These are phyloP conservation scores for Melaleuca quinquenervia DNA, from an alignment of 345 rosid species.

Conservation along the genomic window DNA sequence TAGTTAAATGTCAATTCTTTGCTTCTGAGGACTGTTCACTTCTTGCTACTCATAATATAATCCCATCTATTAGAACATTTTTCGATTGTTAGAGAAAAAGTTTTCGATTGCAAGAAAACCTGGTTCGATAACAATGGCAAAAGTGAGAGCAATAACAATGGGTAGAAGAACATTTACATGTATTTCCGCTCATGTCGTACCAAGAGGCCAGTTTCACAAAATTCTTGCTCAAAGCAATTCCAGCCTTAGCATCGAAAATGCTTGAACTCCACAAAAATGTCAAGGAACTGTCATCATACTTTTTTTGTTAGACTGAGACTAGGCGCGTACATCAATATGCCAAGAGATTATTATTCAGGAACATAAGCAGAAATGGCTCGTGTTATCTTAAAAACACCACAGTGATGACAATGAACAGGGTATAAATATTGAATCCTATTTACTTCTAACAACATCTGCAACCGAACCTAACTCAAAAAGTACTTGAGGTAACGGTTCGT, in stretches of 20 bases:
- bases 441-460: neutral
- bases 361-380: neutral
- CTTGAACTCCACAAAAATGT: constrained; percentile 43
- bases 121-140: neutral
- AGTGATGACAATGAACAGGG: neutral
- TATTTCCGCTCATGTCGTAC: constrained; percentile 95
- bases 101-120: neutral
- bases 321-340: neutral
- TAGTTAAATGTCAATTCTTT: too few species aligned
- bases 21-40: too few species aligned
- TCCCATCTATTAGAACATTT: too few species aligned
- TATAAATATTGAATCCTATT: neutral
- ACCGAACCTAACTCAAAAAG: neutral
- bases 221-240: constrained; percentile 59
- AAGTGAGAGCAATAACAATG: too few species aligned
- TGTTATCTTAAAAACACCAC: neutral
- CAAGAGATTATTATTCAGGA: neutral
- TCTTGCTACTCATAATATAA: too few species aligned
- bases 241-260: constrained; percentile 95
- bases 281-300: neutral
- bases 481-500: neutral
- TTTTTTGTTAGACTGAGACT: neutral
- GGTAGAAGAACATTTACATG: constrained; percentile 27
- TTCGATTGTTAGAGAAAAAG: too few species aligned
- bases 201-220: constrained; percentile 76